These are phyloP conservation scores for Ogataea minuta DNA, from an alignment of 805 yeast genomes.

Conservation along the genomic window DNA sequence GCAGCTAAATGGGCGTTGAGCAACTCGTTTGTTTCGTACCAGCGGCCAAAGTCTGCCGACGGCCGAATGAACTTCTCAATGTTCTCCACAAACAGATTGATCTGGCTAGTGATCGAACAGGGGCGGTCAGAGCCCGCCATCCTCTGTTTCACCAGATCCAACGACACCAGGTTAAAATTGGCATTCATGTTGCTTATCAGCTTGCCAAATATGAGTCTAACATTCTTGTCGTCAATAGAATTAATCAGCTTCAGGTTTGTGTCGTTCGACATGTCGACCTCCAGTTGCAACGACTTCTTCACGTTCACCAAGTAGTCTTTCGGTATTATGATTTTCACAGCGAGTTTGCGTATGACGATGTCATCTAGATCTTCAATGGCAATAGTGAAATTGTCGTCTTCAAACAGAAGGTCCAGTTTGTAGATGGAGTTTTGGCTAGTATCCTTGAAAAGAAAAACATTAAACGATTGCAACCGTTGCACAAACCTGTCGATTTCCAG, in stretches of 20 bases:
- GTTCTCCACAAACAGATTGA: slow-evolving; percentile 33
- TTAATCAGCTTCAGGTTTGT: slow-evolving; percentile 28
- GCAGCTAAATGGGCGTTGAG: slow-evolving; percentile 12
- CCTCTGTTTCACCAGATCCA: slow-evolving; percentile 18
- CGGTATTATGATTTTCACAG: slow-evolving; percentile 33
- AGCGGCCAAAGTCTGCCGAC: slow-evolving; percentile 26
- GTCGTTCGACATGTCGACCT: slow-evolving; percentile 33
- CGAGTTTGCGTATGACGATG: slow-evolving; percentile 26
- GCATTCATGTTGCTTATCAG: slow-evolving; percentile 29
- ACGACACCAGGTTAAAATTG: slow-evolving; percentile 29
- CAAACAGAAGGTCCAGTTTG: slow-evolving; percentile 27
- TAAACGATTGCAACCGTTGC: slow-evolving; percentile 25
- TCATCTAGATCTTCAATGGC: slow-evolving; percentile 32
- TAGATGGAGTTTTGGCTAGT: slow-evolving; percentile 31
- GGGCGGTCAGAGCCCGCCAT: neutral
- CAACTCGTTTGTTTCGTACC: slow-evolving; percentile 23
- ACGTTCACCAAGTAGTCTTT: slow-evolving; percentile 31
- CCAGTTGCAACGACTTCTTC: slow-evolving; percentile 29
- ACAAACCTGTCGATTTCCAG: slow-evolving; percentile 28
- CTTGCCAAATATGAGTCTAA: slow-evolving; percentile 33
- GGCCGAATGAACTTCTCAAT: slow-evolving; percentile 35
- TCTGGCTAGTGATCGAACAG: slow-evolving; percentile 33
- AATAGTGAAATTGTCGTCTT: slow-evolving; percentile 29
- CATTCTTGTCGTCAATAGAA: slow-evolving; percentile 28
- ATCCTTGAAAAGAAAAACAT: slow-evolving; percentile 28